Percentiles rank a stretch among this genome's conserved stretches.
phyloP scores from a whole-genome alignment of 371 early-diverging fungal genomes.

The Mucor velutinosus region DNA sequence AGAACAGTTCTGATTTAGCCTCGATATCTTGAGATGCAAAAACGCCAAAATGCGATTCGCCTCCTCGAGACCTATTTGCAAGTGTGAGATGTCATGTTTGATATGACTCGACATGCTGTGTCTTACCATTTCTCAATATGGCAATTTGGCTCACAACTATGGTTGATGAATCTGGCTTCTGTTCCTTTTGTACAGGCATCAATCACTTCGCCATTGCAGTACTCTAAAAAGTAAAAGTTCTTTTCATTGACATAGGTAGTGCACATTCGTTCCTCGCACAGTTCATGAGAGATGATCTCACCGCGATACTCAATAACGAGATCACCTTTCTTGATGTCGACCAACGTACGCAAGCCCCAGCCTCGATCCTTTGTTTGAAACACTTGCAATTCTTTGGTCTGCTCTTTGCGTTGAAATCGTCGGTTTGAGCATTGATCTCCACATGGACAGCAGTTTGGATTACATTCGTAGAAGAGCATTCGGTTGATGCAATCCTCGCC shows the following conservation, averaged over 20 bases:
- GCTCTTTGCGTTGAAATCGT: conserved; percentile 66
- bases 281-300: conserved; percentile 76
- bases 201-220: conserved; percentile 65
- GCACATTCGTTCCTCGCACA: conserved; percentile 74
- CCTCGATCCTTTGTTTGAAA: conserved; percentile 69
- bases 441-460: conserved; percentile 68
- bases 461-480: conserved; percentile 82
- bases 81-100: neutral
- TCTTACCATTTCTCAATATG: conserved; percentile 86
- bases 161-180: conserved; percentile 50
- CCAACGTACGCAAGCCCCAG: conserved; percentile 75
- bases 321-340: conserved; percentile 59
- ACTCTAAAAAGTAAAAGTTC: conserved; percentile 84
- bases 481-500: conserved; percentile 77
- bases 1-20: conserved; percentile 77
- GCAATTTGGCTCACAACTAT: conserved; percentile 90
- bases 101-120: neutral
- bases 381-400: conserved; percentile 61
- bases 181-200: conserved; percentile 36
- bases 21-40: conserved; percentile 77
- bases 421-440: conserved; percentile 77
- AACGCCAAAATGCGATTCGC: conserved; percentile 77
- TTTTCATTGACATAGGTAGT: conserved; percentile 66
- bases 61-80: conserved; percentile 55
- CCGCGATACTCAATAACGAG: conserved; percentile 90